phyloP scores from a whole-genome alignment of 495 filamentous ascomycete species.

The Pyrenopolyporus hunteri region DNA sequence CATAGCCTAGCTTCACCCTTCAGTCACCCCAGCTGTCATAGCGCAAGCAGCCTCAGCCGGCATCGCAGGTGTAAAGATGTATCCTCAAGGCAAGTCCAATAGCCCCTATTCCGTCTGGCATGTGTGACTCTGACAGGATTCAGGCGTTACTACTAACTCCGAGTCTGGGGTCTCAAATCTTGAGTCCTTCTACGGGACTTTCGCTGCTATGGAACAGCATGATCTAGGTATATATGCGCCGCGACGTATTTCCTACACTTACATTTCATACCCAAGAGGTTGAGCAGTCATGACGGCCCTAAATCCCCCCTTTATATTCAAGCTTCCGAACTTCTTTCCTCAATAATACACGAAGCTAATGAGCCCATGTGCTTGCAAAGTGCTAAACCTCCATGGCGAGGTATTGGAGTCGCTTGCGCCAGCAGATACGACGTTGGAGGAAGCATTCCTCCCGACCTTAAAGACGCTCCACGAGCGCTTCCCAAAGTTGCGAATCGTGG shows the following conservation, averaged over 20 bases:
- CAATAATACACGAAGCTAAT: not conserved
- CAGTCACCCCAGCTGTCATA: constrained; percentile 79
- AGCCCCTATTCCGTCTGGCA: not conserved
- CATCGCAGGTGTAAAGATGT: constrained; percentile 71
- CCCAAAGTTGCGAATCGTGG: constrained; percentile 79
- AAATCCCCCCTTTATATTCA: not conserved
- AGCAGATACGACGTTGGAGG: constrained; percentile 76
- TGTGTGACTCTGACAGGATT: constrained; percentile 31
- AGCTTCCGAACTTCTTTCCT: not conserved
- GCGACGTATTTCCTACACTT: not conserved
- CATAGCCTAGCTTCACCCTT: constrained; percentile 57
- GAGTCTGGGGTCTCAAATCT: constrained; percentile 70
- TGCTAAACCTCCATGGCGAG: constrained; percentile 68
- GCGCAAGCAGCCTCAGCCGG: constrained; percentile 70
- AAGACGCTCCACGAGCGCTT: constrained; percentile 72
- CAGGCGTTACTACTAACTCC: constrained; percentile 83
- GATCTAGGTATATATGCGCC: constrained; percentile 38
- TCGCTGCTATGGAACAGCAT: constrained; percentile 71
- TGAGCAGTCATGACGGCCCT: too few species aligned
- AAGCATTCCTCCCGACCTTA: constrained; percentile 79
- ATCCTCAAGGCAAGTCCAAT: constrained; percentile 59
- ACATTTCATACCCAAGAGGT: not conserved
- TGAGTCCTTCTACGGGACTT: constrained; percentile 69
- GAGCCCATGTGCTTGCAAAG: constrained; percentile 10
- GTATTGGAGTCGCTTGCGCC: constrained; percentile 55